Base-by-base conservation (phyloP, 2,329 filamentous ascomycete species). In the Microcyclospora tardicrescens region DNA sequence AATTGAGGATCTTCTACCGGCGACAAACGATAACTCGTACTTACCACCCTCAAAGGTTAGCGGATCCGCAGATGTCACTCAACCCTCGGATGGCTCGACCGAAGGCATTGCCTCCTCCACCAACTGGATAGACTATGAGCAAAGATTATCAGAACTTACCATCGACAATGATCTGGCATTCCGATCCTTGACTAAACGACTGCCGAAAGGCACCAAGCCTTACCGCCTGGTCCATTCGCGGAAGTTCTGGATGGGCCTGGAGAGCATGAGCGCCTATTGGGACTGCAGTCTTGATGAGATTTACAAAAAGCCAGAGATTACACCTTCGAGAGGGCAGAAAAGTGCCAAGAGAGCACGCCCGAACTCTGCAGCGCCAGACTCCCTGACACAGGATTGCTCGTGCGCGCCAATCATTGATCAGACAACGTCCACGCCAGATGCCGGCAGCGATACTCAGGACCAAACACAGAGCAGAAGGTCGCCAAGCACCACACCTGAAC, bases 231-330 rank as follows among this genome's bases (percentile, higher is more conserved):
- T 69, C 1, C 69, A 76, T 46, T 67, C 72, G 42, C 64, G 75
- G 37, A 75, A 72, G 40, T 79, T 79, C 55, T 79, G 71, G 68
- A 64, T 67, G 37, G 68, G 65, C 2, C 60, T 79, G 37, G 71
- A 77, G 46, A 67, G 66, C 28, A 65, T 79, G 65, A 63, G 71
- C 12, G 71, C 73, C 45, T 79, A 76, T 50, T 79, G 75, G 75
- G 75, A 79, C 50, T 64, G 62, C 30, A 74, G 68, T 42, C 52
- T 70, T 35, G 75, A 79, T 47, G 57, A 75, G 24, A 76, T 76
- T 52, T 66, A 65, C 32, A 53, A 58, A 13, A 51, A 57, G 5
- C 46, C 46, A 13, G 37, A 45, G 36, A 41, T 49, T 24, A 39
- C 44, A 28, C 44, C 45, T 2, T 36, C 37, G 10, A 42, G 42